These are phyloP conservation scores for Phytophthora melonis DNA, from an alignment of 352 stramenopile genomes.

Conservation along the genomic window DNA sequence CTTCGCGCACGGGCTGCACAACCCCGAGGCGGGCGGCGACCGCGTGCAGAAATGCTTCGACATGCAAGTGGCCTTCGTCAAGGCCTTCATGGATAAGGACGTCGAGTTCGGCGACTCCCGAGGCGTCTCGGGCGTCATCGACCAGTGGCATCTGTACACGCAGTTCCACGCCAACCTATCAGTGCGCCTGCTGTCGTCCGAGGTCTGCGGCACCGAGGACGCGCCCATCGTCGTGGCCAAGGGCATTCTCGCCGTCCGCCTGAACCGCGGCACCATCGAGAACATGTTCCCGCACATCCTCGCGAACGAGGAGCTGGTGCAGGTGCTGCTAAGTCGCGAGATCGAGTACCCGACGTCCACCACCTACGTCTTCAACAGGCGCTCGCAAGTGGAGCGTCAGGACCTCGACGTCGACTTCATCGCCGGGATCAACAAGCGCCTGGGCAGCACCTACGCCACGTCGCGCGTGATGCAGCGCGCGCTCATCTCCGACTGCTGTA, in stretches of 20 bases:
- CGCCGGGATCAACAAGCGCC: constrained; percentile 48
- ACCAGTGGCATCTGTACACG: constrained; percentile 75
- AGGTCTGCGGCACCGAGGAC: constrained; percentile 58
- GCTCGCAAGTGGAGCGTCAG: constrained; percentile 59
- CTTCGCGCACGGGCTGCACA: constrained; percentile 63
- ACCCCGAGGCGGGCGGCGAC: constrained; percentile 43
- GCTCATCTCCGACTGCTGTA: constrained; percentile 47
- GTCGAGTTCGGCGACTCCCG: constrained; percentile 49
- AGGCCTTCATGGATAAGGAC: constrained; percentile 56
- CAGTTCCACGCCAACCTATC: constrained; percentile 57
- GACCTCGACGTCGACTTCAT: constrained; percentile 70
- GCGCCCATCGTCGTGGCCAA: constrained; percentile 62
- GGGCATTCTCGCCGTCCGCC: constrained; percentile 48
- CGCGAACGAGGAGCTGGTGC: constrained; percentile 59
- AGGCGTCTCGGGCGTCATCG: constrained; percentile 52
- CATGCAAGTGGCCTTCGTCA: constrained; percentile 61
- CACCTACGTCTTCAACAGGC: constrained; percentile 64
- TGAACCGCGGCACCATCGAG: constrained; percentile 68
- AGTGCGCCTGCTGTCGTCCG: constrained; percentile 40
- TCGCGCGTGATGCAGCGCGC: constrained; percentile 45
- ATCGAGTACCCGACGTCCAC: constrained; percentile 66
- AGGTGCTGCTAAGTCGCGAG: constrained; percentile 60
- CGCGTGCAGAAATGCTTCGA: constrained; percentile 57
- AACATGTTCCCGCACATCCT: constrained; percentile 76
- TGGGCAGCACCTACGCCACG: constrained; percentile 38